Base-by-base conservation (phyloP, 331 rosid species). In the Dryas integrifolia region DNA sequence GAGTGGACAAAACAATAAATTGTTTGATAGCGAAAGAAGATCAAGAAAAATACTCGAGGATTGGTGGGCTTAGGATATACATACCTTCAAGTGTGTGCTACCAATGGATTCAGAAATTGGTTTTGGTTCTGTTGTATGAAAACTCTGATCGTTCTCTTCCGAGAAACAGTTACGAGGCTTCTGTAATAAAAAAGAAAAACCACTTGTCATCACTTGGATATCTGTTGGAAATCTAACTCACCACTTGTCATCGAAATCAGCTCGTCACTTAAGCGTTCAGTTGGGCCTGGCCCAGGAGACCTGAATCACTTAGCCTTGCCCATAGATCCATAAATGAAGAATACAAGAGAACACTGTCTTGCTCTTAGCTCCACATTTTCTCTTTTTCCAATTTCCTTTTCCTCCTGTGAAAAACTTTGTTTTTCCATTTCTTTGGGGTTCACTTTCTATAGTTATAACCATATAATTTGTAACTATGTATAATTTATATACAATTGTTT, bases 21-120 rank as follows among this genome's bases (percentile, higher is more conserved):
- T 13, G 18, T 35, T 2, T 2, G 6, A 7, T 30, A 3, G 18
- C 3, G 1, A 0, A 24, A 14, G 7, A 40, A 18, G 40, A 69
- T 6, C 18, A 18, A 16, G 58, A 55, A 69, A 24, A 26, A 24
- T 5, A 11, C 8, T 14, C 58, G 24, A 7, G 24, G 26, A 16
- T 53, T 53, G 3, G 65, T 4, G 2, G 16, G 44, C 2, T 9
- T 9, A 9, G 43, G 43, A n/a, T 26, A 26, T 26, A 2, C 35
- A 0, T 59, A 70, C 55, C 65, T 70, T 40, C 44, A 24, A 44
- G 5, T 18, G 26, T 53, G 61, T 70, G 64, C 65, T 56, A 55
- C 55, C 64, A 44, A 47, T 55, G 61, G 67, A 72, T 58, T 26
- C 38, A 30, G 48, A 26, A 16, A 72, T 61, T 9, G 21, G 18